Evolutionary conservation across 2,329 filamentous ascomycete species (phyloP), one percentile per base, ranked within the genome.

Genomic region (Calonectria pteridis): DNA sequence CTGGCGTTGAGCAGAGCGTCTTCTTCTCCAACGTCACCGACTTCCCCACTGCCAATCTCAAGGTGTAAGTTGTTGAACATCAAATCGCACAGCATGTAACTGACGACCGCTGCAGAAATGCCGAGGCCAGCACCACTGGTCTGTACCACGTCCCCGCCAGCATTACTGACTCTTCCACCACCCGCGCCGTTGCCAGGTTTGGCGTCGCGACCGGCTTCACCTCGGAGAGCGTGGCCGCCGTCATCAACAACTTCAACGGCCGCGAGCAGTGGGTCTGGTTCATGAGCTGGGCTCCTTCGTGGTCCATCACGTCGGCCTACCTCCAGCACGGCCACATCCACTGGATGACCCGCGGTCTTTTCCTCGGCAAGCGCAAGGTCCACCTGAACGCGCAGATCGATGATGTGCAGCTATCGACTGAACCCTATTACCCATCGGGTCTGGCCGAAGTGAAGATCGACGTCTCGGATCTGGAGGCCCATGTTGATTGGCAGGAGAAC

Each of bases 231-330:
- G 75, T 77, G 13, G 75, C 75, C 20, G 75, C 53, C 7, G 65
- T 77, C 53, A 76, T 77, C 67, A 77, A 77, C 53, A 69, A 49
- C 23, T 77, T 77, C n/a, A 53, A 58, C 40, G 75, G 75, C 11
- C 75, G 75, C 10, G 75, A 77, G 65, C 75, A 77, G 69, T 70
- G 76, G 14, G 75, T 77, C n/a, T 77, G 75, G 75, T 77, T 77
- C 50, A 69, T 77, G 11, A 65, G 75, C 31, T 77, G 75, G 75
- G 75, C 75, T 49, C 72, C 71, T 18, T 73, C 76, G 23, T 77
- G 75, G 75, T 76, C 75, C 20, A 59, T 71, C 59, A 76, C 75
- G n/a, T 75, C 69, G 2, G 37, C 58, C 18, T 77, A 76, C 67
- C 74, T 77, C 16, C 67, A 76, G 31, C 75, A 77, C 23, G 67